Percentiles rank a stretch among this genome's conserved stretches.
phyloP scores from a whole-genome alignment of 2,329 filamentous ascomycete species.

The Calonectria naviculata region DNA sequence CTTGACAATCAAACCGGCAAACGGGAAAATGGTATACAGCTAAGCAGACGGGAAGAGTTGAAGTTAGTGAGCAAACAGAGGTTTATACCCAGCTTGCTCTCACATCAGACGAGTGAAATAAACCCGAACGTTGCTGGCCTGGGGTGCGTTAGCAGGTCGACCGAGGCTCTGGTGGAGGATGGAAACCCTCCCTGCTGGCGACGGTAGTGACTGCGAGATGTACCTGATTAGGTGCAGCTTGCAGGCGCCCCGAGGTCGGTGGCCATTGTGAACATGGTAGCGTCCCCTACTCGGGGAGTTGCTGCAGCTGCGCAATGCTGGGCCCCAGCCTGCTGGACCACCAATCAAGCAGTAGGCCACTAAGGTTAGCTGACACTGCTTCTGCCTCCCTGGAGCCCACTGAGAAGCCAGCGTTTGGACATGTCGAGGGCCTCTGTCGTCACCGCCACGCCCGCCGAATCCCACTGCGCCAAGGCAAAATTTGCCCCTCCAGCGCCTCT shows the following conservation, averaged over 20 bases:
- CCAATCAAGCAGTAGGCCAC: constrained; percentile 8
- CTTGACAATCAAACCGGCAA: neutral
- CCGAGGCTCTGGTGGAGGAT: constrained; percentile 14
- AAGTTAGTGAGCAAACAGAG: neutral
- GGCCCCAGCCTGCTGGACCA: neutral
- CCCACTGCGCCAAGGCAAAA: constrained; percentile 19
- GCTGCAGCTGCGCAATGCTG: constrained; percentile 3
- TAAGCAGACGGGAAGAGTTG: neutral
- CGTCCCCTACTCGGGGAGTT: neutral
- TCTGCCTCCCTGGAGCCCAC: neutral
- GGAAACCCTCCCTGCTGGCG: neutral
- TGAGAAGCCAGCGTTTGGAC: neutral
- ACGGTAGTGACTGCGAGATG: constrained; percentile 3
- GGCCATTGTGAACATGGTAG: neutral
- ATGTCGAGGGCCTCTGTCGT: constrained; percentile 27
- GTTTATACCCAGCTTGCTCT: neutral
- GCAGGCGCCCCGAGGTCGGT: constrained; percentile 5
- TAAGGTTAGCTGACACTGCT: constrained; percentile 1
- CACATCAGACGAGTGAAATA: constrained; percentile 1
- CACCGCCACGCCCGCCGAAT: constrained; percentile 34
- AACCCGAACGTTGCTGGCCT: neutral
- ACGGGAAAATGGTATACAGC: neutral
- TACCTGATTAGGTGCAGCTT: constrained; percentile 14
- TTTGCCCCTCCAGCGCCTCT: constrained; percentile 35
- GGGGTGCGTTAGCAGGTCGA: neutral